Base-by-base conservation (phyloP, 345 rosid genomes). In the Odontarrhena argentea region DNA sequence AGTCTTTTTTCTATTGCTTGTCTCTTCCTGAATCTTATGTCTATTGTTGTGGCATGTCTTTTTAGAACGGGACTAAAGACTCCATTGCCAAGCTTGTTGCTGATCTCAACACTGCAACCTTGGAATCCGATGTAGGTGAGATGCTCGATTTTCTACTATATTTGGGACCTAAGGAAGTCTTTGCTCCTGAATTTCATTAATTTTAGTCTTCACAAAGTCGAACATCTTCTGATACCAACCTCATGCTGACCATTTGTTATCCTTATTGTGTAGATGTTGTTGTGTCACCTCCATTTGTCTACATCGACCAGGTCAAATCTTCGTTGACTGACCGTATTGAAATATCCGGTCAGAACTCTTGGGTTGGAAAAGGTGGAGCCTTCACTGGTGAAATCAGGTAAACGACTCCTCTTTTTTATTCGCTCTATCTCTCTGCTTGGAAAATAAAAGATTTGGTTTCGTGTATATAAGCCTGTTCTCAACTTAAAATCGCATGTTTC, bases 361-460 rank as follows among this genome's bases (percentile, higher is more conserved):
- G 99, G 99, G 79, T 91, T 25, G 78, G 93, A 3, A 94, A 94
- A 80, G 99, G 99, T 41, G 99, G 99, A 46, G 99, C 99, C 62
- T 94, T 94, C 79, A 94, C 99, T 0, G 99, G 99, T 70, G 99
- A 94, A 86, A 94, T 94, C 84, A 94, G 99, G 97, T 94, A 38
- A 47, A 36, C 53, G 15, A 15, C 63, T 8, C 71, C 57, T 75
- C 60, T 56, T 32, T 14, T 28, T 30, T 54, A 53, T 38, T 49
- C 9, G 11, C 22, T 11, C 8, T 8, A 36, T 64, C 30, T 52
- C 32, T 43, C 55, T 12, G 9, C 36, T 28, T 58, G 7, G 9
- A 7, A 24, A 45, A 4, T 25, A 13, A 11, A 65, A 8, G 8
- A 26, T 38, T 40, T 0, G 11, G 22, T 0, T 11, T 10, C n/a